Evolutionary conservation across 2,329 filamentous ascomycete species (phyloP).

Genomic region (Leptographium lundbergii): DNA sequence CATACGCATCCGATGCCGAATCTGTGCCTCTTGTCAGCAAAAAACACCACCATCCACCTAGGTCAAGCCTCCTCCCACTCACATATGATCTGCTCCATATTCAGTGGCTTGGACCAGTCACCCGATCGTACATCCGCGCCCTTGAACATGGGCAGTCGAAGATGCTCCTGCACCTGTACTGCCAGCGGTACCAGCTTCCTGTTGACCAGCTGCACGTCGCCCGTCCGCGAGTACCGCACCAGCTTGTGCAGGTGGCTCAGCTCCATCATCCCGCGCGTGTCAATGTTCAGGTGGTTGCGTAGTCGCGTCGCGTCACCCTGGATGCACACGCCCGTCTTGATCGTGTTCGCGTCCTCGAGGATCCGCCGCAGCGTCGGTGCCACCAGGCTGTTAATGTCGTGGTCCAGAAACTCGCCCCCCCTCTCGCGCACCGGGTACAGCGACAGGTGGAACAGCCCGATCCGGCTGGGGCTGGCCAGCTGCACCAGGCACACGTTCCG

Average conservation of each 20-base stretch:
- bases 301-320: conserved; percentile 58
- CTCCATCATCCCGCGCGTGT: conserved; percentile 60
- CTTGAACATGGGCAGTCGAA: conserved; percentile 67
- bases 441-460: conserved; percentile 74
- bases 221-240: conserved; percentile 49
- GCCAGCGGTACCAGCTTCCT: conserved; percentile 54
- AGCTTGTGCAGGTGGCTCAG: conserved; percentile 72
- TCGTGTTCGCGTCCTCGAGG: conserved; percentile 56
- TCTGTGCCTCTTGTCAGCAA: conserved; percentile 33
- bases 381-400: conserved; percentile 37
- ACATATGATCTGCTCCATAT: conserved; percentile 55
- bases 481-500: conserved; percentile 73
- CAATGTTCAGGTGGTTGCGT: conserved; percentile 49
- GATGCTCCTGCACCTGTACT: conserved; percentile 54
- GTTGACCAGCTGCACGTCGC: conserved; percentile 45
- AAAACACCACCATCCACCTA: conserved; percentile 5
- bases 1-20: conserved; percentile 75
- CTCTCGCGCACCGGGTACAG: conserved; percentile 34
- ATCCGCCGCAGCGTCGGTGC: conserved; percentile 57
- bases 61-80: not conserved
- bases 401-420: not conserved
- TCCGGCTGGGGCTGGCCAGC: conserved; percentile 60
- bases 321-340: conserved; percentile 69
- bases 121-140: conserved; percentile 55
- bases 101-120: conserved; percentile 58